phyloP scores from a whole-genome alignment of 192 early-diverging fungal species.

The Gamsiella multidivaricata region DNA sequence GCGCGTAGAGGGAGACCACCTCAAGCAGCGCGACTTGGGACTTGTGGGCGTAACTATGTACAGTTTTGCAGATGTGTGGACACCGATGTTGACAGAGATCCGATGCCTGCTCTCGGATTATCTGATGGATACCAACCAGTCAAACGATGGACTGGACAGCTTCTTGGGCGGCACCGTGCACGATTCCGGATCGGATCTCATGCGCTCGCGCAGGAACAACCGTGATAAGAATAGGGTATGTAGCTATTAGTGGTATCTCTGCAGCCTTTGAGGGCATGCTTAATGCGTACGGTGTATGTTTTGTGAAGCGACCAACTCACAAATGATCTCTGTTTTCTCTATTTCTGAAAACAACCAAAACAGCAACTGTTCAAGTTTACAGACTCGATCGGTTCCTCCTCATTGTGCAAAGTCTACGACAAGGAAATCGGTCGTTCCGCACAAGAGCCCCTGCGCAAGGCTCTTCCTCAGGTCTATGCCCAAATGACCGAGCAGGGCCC shows the following conservation, averaged over 20 bases:
- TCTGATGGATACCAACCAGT: conserved; percentile 43
- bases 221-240: conserved; percentile 47
- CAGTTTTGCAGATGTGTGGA: conserved; percentile 62
- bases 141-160: conserved; percentile 26
- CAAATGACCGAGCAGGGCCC: conserved; percentile 50
- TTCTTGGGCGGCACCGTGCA: conserved; percentile 16
- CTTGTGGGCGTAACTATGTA: conserved; percentile 51
- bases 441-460: conserved; percentile 20
- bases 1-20: conserved; percentile 40
- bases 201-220: conserved; percentile 28
- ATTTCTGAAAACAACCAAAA: neutral
- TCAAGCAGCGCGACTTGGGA: conserved; percentile 30
- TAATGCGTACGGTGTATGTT: too few species aligned
- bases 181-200: conserved; percentile 26
- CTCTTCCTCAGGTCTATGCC: conserved; percentile 39
- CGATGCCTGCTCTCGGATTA: conserved; percentile 44
- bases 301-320: neutral
- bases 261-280: too few species aligned
- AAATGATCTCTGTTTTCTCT: neutral
- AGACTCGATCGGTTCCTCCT: conserved; percentile 44
- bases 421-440: conserved; percentile 25
- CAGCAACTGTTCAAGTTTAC: conserved; percentile 54
- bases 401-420: conserved; percentile 35
- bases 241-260: neutral
- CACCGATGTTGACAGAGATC: conserved; percentile 59